Conservation (phyloP, 768 basidiomycete genomes). For the Naganishia onofrii region DNA sequence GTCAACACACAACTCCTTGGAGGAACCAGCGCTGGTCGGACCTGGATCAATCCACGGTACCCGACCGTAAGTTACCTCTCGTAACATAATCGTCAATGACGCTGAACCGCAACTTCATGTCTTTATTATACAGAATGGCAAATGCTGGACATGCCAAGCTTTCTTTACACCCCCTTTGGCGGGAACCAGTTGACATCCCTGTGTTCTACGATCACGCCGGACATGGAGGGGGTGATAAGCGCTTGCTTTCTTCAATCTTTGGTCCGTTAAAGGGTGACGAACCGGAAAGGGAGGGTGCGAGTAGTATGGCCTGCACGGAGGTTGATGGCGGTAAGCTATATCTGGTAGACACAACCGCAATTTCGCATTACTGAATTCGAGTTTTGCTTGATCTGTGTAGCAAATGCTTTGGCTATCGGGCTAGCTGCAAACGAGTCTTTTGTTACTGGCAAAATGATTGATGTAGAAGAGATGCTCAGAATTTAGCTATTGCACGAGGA, state of each 20-base stretch:
- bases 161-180: constrained; percentile 57
- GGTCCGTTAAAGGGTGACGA: constrained; percentile 56
- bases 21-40: constrained; percentile 37
- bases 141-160: constrained; percentile 56
- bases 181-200: constrained; percentile 55
- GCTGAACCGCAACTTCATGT: neutral
- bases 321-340: constrained; percentile 53
- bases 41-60: constrained; percentile 46
- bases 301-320: constrained; percentile 58
- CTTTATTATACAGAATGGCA: constrained; percentile 47
- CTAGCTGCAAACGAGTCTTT: constrained; percentile 59
- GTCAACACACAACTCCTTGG: constrained; percentile 41
- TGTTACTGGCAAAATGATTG: constrained; percentile 55
- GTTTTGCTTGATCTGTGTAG: neutral
- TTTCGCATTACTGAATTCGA: neutral
- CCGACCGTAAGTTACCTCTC: constrained; percentile 10
- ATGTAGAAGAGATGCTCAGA: constrained; percentile 50
- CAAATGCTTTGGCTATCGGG: constrained; percentile 57
- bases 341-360: neutral
- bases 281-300: constrained; percentile 55
- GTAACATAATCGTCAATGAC: neutral
- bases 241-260: constrained; percentile 58
- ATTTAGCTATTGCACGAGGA: neutral
- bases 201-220: constrained; percentile 55
- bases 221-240: constrained; percentile 58